phyloP scores from a whole-genome alignment of 495 filamentous ascomycete genomes.

The Hyaloscypha finlandica region DNA sequence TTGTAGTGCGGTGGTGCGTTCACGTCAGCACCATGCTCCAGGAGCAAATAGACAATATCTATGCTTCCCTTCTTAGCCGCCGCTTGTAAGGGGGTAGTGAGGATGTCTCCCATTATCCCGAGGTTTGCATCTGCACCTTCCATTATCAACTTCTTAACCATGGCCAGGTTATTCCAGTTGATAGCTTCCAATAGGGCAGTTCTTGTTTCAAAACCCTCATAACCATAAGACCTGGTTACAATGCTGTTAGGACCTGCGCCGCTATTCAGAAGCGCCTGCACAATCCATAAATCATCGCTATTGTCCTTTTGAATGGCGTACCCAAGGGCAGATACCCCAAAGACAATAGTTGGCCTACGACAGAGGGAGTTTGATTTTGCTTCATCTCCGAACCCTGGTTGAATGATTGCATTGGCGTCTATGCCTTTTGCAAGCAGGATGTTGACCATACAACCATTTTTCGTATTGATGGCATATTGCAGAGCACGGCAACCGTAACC shows the following conservation, averaged over 20 bases:
- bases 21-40: conserved; percentile 31
- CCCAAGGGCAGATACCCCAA: not conserved
- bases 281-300: conserved; percentile 4
- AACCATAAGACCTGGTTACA: too few species aligned
- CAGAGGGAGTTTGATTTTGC: not conserved
- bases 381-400: not conserved
- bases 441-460: conserved; percentile 27
- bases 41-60: conserved; percentile 46
- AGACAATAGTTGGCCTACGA: not conserved
- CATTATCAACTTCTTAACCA: conserved; percentile 8
- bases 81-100: conserved; percentile 42
- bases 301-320: conserved; percentile 10
- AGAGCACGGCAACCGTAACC: conserved; percentile 7
- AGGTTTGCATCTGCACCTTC: conserved; percentile 11
- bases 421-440: conserved; percentile 37
- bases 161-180: not conserved
- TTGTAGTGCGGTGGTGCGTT: not conserved
- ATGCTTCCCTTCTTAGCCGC: conserved; percentile 45
- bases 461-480: conserved; percentile 4
- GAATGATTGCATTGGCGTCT: conserved; percentile 28
- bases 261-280: not conserved
- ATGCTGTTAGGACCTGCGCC: conserved; percentile 17
- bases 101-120: conserved; percentile 8
- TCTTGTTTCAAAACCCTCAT: conserved; percentile 3
- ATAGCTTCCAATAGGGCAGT: conserved; percentile 7